Evolutionary conservation across 2,329 filamentous ascomycete species (phyloP), one percentile per base, ranked within the genome.

Genomic region (Rhynchosporium graminicola): DNA sequence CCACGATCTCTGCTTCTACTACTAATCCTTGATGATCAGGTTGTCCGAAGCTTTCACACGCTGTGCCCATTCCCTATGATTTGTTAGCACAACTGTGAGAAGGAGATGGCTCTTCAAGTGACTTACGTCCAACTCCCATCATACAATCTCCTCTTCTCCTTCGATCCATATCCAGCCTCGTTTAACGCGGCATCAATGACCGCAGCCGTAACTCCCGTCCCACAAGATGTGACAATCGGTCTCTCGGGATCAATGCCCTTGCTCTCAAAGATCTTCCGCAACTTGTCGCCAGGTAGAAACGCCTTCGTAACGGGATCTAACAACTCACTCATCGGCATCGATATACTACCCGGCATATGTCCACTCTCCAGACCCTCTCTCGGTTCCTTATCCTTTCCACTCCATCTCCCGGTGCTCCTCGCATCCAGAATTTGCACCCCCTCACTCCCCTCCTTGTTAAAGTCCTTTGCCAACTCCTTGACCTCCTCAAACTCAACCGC

Each of bases 41-140:
- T 83, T 82, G 46, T 90, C 87, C 2, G 82, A 80, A 29, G 84
- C 80, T 63, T 80, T 80, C 46, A 88, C 86, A 59, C 86, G 79
- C 71, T 89, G 87, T 40, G 87, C 87, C 86, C 87, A 90, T 77
- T 87, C 85, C 29, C 85, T 87, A 61, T 40, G 58, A 58, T 29
- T 40, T 46, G 61, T 69, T 59, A 69, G 63, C 20, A 29, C 48
- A 42, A 8, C 9, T n/a, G 29, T 38, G 58, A 15, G 48, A 20
- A 1, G 20, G 12, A 50, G 43, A 60, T 46, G 51, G 20, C 20
- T 20, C 20, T 20, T 20, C 20, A 20, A 10, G 43, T 20, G 47
- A 88, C 90, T 87, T 81, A 96, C 84, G 95, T 98, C 95, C 95
- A 99, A 76, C 93, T 97, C 54, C 95, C 95, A 75, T 99, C 95